phyloP scores from a whole-genome alignment of 768 basidiomycete species.

The Lentinus brumalis region DNA sequence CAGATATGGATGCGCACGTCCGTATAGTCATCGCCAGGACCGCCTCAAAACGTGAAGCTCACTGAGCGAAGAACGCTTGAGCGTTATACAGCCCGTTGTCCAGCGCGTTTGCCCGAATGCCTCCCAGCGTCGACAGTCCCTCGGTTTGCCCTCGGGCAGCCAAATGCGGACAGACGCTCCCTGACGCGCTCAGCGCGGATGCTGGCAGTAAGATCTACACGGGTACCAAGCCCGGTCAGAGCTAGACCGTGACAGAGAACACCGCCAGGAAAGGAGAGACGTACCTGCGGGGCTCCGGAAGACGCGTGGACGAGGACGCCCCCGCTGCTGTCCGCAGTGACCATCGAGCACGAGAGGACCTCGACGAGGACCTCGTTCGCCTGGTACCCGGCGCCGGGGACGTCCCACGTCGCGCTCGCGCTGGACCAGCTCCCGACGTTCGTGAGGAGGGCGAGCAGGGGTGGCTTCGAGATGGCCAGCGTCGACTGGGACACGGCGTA shows the following conservation, averaged over 20 bases:
- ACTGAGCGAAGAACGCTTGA: no score
- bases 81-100: no score
- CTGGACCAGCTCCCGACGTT: constrained; percentile 49
- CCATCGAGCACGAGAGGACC: constrained; percentile 48
- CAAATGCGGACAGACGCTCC: constrained; percentile 23
- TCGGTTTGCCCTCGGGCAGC: constrained; percentile 17
- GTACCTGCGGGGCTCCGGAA: constrained; percentile 50
- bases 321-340: constrained; percentile 42
- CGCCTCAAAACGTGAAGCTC: no score
- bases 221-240: neutral
- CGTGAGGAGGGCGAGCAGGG: constrained; percentile 57
- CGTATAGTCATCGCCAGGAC: no score
- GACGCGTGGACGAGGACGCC: constrained; percentile 40
- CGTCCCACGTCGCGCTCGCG: constrained; percentile 39
- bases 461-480: constrained; percentile 55
- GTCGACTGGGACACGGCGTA: constrained; percentile 37
- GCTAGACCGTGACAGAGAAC: neutral
- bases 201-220: constrained; percentile 39
- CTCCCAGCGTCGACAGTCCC: neutral
- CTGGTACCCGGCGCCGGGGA: constrained; percentile 43
- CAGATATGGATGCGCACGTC: no score
- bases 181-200: constrained; percentile 28
- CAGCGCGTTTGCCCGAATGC: no score
- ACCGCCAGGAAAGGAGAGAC: neutral
- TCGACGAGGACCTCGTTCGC: constrained; percentile 50